Evolutionary conservation across 179 eudicot species (phyloP), one percentile per base, ranked within the genome.

Genomic region (Patellifolia procumbens): DNA sequence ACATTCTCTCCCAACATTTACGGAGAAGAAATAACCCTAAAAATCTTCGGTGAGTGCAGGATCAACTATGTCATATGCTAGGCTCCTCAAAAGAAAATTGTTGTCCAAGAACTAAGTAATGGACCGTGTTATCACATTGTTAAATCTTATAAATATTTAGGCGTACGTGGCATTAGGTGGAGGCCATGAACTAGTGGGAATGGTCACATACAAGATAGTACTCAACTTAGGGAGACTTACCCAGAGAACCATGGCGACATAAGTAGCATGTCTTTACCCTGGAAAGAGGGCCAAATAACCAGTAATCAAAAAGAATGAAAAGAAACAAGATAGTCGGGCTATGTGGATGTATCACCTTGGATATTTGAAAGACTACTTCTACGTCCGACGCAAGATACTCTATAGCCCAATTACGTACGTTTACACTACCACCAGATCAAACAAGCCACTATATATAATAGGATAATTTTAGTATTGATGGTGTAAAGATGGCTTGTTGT

Each of bases 211-310:
- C 12, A 13, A 26, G 19, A 43, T 42, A 26, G 9, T 37, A 43
- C 22, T 42, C 32, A 67, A 67, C 71, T 67, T 67, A 34, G 35
- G 71, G 71, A 67, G 51, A 67, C 71, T 67, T 67, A 67, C 71
- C 71, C 71, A 67, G 29, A 67, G 71, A 24, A 45, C 43, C 53
- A 67, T 26, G 71, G 52, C 53, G 71, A 67, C 70, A n/a, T 46
- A n/a, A 67, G 71, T 22, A 67, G 71, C 71, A 67, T 43, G 71
- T 43, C 26, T 67, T 11, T 42, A 67, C 71, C 71, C 71, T 67
- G 71, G 71, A 67, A 67, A 67, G 71, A 45, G 71, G 71, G 71
- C 15, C 53, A 67, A 67, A 67, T 67, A 67, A 67, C 71, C 71
- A 67, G 55, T 13, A 45, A 67, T 67, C 31, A 67, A 67, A 67